Conservation (phyloP, 768 basidiomycete species). For the Termitomyces sp. region DNA sequence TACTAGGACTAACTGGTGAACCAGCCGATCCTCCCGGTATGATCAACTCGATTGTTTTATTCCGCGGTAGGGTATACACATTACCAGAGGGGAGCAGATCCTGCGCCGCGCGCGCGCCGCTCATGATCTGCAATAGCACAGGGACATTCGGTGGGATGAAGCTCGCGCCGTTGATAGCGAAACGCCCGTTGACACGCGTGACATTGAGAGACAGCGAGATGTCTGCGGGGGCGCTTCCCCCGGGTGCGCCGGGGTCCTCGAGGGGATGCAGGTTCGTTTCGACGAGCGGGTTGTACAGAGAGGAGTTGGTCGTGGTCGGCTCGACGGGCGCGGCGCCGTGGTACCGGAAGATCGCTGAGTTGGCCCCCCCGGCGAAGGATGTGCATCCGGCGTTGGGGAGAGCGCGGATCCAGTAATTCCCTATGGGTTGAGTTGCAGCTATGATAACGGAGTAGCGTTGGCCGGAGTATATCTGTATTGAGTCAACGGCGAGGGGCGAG, state of each 20-base stretch:
- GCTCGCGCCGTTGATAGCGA: background rate
- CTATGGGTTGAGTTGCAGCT: background rate
- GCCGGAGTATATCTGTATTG: background rate
- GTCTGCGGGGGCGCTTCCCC: background rate
- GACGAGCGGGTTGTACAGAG: background rate
- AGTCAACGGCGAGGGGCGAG: background rate
- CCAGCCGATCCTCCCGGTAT: conserved; percentile 27
- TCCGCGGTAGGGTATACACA: conserved; percentile 36
- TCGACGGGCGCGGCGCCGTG: background rate
- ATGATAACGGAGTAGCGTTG: conserved; percentile 1
- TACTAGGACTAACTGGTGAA: conserved; percentile 18
- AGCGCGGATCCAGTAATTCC: conserved; percentile 1
- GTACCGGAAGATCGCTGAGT: background rate
- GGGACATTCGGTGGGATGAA: background rate
- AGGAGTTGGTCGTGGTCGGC: background rate
- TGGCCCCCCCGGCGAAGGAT: background rate
- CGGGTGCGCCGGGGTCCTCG: background rate
- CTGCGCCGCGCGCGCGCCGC: background rate
- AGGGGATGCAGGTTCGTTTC: background rate
- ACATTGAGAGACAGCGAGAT: background rate
- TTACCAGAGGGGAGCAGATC: conserved; percentile 29
- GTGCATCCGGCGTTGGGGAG: background rate
- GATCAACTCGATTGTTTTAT: conserved; percentile 40
- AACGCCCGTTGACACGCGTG: background rate
- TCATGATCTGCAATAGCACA: conserved; percentile 2